These are phyloP conservation scores for Leccinum broughii DNA, from an alignment of 768 basidiomycete species.

Conservation along the genomic window DNA sequence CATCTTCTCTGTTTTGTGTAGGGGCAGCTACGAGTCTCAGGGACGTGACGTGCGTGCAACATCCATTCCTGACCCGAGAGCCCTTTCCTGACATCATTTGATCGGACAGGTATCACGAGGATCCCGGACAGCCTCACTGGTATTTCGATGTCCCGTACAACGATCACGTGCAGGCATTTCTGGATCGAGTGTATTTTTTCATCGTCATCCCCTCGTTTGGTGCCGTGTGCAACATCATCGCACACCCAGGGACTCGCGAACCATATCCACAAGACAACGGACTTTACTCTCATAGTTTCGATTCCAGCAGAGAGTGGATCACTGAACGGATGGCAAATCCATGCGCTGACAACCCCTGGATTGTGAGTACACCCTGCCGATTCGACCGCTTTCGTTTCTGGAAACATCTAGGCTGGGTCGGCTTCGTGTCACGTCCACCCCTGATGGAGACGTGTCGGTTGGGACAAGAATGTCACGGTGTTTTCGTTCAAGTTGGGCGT, in stretches of 20 bases:
- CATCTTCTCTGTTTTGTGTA: no score
- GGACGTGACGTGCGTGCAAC: conserved; percentile 49
- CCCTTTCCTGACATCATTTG: not conserved
- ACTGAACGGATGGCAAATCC: conserved; percentile 68
- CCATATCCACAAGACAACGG: not conserved
- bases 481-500: conserved; percentile 22
- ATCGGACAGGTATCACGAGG: conserved; percentile 59
- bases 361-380: conserved; percentile 42
- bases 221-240: not conserved
- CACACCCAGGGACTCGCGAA: not conserved
- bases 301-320: conserved; percentile 69
- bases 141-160: conserved; percentile 61
- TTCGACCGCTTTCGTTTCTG: not conserved
- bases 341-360: conserved; percentile 61
- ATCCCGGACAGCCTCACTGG: conserved; percentile 67
- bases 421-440: conserved; percentile 16
- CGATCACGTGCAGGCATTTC: conserved; percentile 53
- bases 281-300: conserved; percentile 78
- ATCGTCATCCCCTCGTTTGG: not conserved
- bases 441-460: conserved; percentile 11
- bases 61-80: not conserved
- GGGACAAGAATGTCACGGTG: conserved; percentile 26
- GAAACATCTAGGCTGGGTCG: conserved; percentile 17
- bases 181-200: conserved; percentile 38
- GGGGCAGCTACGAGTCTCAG: no score